Evolutionary conservation across 1,284 basidiomycete species (phyloP).

Genomic region (Rhodotorula sp.): DNA sequence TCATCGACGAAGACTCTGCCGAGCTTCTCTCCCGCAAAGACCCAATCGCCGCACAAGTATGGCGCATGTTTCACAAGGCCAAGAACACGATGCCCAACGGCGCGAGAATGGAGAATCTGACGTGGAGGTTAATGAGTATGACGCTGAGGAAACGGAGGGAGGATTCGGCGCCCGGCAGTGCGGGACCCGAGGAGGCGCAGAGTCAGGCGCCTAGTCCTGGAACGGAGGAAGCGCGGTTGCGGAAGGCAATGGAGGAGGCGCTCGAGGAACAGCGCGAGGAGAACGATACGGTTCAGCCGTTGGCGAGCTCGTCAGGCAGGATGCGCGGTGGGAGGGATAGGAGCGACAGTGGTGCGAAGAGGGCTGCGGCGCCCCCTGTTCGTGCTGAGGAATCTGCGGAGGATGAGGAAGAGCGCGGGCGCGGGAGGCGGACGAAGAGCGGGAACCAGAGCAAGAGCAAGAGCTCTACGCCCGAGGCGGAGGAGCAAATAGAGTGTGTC

Average conservation of each 20-base stretch:
- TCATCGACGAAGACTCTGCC: conserved; percentile 39
- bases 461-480: conserved; percentile 44
- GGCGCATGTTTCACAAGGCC: conserved; percentile 92
- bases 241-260: conserved; percentile 6
- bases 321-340: conserved; percentile 11
- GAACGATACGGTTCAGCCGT: conserved; percentile 12
- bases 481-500: conserved; percentile 61
- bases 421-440: conserved; percentile 43
- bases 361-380: background rate
- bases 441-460: conserved; percentile 44
- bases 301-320: background rate
- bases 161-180: conserved; percentile 16
- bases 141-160: conserved; percentile 72
- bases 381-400: conserved; percentile 2
- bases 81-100: conserved; percentile 84
- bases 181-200: background rate
- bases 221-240: background rate
- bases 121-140: conserved; percentile 97
- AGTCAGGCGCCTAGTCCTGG: conserved; percentile 7
- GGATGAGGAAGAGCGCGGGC: conserved; percentile 9
- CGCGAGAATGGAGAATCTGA: conserved; percentile 93
- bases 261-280: conserved; percentile 18
- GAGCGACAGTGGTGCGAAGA: background rate
- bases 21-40: conserved; percentile 57
- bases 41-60: conserved; percentile 89